A percentile compares a stretch with the other conserved stretches of the same genome.
Evolutionary conservation across 2,329 filamentous ascomycete species (phyloP).

Genomic region (Colletotrichum falcatum): DNA sequence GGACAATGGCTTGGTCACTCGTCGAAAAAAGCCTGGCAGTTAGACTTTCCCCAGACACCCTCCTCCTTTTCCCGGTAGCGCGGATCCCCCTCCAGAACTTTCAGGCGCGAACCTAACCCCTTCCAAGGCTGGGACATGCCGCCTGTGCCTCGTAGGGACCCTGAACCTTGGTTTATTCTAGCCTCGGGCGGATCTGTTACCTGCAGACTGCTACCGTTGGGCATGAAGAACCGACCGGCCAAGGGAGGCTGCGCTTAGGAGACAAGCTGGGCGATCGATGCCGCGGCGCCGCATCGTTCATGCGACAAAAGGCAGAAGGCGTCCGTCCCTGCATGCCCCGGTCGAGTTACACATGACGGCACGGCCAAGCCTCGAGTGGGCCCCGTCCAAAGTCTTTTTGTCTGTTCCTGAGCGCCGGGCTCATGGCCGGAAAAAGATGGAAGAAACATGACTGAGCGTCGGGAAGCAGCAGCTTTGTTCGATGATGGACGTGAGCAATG

Average conservation of each 20-base stretch:
- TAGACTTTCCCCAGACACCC: constrained; percentile 7
- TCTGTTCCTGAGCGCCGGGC: too few species aligned
- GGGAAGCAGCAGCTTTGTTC: too few species aligned
- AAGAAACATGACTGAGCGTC: too few species aligned
- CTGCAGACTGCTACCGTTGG: neutral
- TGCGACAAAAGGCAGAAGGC: too few species aligned
- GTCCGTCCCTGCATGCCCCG: too few species aligned
- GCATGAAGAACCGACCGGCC: too few species aligned
- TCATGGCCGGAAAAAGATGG: too few species aligned
- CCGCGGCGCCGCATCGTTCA: neutral
- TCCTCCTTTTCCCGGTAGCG: neutral
- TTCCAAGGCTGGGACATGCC: neutral
- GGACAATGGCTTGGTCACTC: neutral
- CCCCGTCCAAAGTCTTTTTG: too few species aligned
- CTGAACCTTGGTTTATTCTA: constrained; percentile 2
- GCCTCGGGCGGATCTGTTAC: neutral
- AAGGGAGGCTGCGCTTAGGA: neutral
- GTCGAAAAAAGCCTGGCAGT: neutral
- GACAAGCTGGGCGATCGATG: neutral
- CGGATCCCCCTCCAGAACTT: neutral
- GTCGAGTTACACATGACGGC: too few species aligned
- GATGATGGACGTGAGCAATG: too few species aligned
- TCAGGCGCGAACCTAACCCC: neutral
- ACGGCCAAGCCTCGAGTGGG: too few species aligned
- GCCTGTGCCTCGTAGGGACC: neutral